Conservation (phyloP, 164 flowering plant species). For the Stephania cephalantha region DNA sequence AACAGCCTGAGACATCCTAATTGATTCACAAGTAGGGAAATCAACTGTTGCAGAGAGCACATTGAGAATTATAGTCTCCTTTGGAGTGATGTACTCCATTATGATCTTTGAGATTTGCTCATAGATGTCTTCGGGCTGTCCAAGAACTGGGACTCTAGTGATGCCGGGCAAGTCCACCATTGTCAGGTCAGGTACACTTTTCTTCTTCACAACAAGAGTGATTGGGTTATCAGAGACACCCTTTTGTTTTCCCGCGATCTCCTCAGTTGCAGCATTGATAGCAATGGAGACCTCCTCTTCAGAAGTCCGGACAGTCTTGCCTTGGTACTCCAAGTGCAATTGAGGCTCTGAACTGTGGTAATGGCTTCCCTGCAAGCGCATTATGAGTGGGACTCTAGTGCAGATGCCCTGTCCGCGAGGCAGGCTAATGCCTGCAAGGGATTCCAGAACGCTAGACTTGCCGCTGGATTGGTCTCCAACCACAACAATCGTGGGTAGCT, state of each 20-base stretch:
- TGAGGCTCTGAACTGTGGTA: background rate
- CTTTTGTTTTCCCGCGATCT: conserved; percentile 8
- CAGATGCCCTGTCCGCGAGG: conserved; percentile 3
- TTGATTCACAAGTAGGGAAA: conserved; percentile 10
- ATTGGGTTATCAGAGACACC: conserved; percentile 3
- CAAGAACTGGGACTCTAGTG: conserved; percentile 12
- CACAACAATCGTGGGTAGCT: conserved; percentile 5
- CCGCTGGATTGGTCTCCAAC: conserved; percentile 7
- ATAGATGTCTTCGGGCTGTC: conserved; percentile 10
- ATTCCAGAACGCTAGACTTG: conserved; percentile 4
- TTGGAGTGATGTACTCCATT: conserved; percentile 6
- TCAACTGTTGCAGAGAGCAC: conserved; percentile 11
- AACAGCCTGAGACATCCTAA: conserved; percentile 7
- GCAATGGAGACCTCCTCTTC: conserved; percentile 1
- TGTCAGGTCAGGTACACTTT: conserved; percentile 10
- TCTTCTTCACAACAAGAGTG: conserved; percentile 9
- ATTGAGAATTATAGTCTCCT: conserved; percentile 10
- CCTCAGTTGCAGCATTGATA: conserved; percentile 6
- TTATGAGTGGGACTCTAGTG: background rate
- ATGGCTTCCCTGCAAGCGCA: conserved; percentile 8
- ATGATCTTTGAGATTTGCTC: conserved; percentile 8
- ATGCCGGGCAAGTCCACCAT: conserved; percentile 15
- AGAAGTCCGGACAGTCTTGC: background rate
- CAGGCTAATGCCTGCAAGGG: background rate
- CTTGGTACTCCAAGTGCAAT: background rate